Percentiles rank a stretch among this genome's conserved stretches.
These are phyloP conservation scores for Chytriomyces hyalinus DNA, from an alignment of 192 early-diverging fungal genomes.

Conservation along the genomic window DNA sequence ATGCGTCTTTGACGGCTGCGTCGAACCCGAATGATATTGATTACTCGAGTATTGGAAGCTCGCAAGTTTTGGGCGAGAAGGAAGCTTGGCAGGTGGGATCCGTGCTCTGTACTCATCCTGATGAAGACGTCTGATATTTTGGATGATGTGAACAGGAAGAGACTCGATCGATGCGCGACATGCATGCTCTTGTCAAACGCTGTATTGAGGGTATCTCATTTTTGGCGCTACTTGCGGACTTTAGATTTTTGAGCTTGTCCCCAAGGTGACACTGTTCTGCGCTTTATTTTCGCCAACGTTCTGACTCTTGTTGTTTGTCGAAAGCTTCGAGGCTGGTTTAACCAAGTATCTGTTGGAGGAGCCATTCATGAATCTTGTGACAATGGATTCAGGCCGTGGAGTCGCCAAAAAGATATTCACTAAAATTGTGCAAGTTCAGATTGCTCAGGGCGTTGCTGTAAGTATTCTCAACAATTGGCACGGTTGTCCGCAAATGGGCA, in stretches of 20 bases:
- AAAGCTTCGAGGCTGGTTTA: slow-evolving; percentile 8
- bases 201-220: slow-evolving; percentile 33
- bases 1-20: neutral
- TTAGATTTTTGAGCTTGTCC: slow-evolving; percentile 21
- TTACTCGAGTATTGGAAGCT: slow-evolving; percentile 9
- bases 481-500: neutral
- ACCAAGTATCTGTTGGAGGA: slow-evolving; percentile 21
- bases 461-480: neutral
- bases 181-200: slow-evolving; percentile 30
- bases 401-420: slow-evolving; percentile 31
- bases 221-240: slow-evolving; percentile 23
- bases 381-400: slow-evolving; percentile 14
- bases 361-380: slow-evolving; percentile 29
- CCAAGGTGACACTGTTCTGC: slow-evolving; percentile 6
- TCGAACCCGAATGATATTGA: slow-evolving; percentile 28
- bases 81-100: slow-evolving; percentile 26
- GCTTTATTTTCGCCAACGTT: neutral
- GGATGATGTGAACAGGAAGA: slow-evolving; percentile 20
- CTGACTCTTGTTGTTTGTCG: neutral
- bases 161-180: slow-evolving; percentile 21
- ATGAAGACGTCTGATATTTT: neutral
- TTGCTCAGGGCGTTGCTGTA: slow-evolving; percentile 16
- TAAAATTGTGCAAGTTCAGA: slow-evolving; percentile 31
- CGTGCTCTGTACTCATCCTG: too few relatives aligned
- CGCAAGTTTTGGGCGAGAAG: slow-evolving; percentile 21